Evolutionary conservation across 2,329 filamentous ascomycete genomes (phyloP).

Genomic region (Aspergillus bombycis): DNA sequence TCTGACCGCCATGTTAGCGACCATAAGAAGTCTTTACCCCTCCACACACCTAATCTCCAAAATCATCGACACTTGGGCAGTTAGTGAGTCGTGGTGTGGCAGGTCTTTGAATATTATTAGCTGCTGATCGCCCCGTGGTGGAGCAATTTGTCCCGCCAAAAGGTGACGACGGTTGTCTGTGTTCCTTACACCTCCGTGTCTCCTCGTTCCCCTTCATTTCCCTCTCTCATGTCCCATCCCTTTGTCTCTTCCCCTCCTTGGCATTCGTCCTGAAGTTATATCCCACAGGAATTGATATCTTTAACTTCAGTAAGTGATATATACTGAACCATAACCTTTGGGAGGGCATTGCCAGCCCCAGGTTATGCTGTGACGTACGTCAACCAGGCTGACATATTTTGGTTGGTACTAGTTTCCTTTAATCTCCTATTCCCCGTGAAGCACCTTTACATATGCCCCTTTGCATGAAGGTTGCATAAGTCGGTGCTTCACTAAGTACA

Average conservation of each 20-base stretch:
- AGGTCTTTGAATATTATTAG: slow-evolving; percentile 33
- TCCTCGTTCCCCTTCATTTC: slow-evolving; percentile 16
- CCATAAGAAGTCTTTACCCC: neutral
- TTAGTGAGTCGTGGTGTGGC: slow-evolving; percentile 11
- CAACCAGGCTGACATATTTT: slow-evolving; percentile 34
- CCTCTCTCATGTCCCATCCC: slow-evolving; percentile 17
- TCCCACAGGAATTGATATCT: slow-evolving; percentile 6
- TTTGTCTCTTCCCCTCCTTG: slow-evolving; percentile 26
- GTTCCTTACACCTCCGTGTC: slow-evolving; percentile 8
- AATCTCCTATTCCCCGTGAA: slow-evolving; percentile 12
- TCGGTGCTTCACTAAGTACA: slow-evolving; percentile 21
- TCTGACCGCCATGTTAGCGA: neutral
- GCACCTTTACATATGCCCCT: slow-evolving; percentile 20
- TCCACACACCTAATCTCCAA: neutral
- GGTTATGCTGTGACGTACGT: slow-evolving; percentile 30
- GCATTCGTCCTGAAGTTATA: slow-evolving; percentile 1
- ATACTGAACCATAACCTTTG: neutral
- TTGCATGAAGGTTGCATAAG: slow-evolving; percentile 25
- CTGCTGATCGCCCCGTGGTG: slow-evolving; percentile 39
- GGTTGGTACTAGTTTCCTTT: slow-evolving; percentile 25
- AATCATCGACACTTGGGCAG: neutral
- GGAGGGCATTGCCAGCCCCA: slow-evolving; percentile 10
- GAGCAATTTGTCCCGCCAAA: slow-evolving; percentile 37
- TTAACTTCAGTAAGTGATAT: slow-evolving; percentile 17
- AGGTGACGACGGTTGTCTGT: slow-evolving; percentile 29